Conservation (phyloP, 2,329 filamentous ascomycete species). For the Colletotrichum magnum region DNA sequence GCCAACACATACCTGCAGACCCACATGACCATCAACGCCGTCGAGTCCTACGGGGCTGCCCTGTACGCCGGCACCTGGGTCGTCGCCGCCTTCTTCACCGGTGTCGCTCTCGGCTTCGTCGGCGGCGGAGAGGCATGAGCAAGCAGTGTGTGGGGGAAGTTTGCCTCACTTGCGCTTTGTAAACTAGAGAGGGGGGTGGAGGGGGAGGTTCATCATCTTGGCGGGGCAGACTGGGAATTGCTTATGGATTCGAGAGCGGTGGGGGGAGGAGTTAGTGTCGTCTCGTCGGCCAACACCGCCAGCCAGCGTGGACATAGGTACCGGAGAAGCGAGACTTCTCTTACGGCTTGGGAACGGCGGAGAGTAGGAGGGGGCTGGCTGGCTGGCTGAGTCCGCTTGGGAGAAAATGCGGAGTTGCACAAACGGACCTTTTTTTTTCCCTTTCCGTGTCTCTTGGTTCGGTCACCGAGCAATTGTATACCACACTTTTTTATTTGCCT, state of each 20-base stretch:
- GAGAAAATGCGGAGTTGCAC: conserved; percentile 4
- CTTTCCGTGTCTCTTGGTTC: neutral
- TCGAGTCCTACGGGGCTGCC: conserved; percentile 77
- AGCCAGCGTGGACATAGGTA: conserved; percentile 9
- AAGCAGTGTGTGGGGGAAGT: conserved; percentile 11
- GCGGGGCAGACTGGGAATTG: conserved; percentile 21
- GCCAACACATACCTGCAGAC: conserved; percentile 75
- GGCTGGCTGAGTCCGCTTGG: conserved; percentile 14
- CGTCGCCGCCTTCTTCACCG: conserved; percentile 72
- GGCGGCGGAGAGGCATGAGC: conserved; percentile 53
- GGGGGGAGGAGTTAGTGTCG: conserved; percentile 17
- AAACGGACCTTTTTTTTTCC: neutral
- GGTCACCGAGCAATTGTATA: conserved; percentile 32
- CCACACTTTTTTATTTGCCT: conserved; percentile 4
- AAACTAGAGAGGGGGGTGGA: neutral
- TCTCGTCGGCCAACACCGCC: conserved; percentile 16
- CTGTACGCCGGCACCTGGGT: conserved; percentile 84
- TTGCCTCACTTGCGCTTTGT: conserved; percentile 16
- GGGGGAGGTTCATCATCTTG: neutral
- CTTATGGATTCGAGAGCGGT: conserved; percentile 1
- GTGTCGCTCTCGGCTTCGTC: conserved; percentile 67
- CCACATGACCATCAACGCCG: conserved; percentile 76
- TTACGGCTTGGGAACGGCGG: conserved; percentile 16
- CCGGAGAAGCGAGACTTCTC: neutral
- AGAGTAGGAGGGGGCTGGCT: conserved; percentile 1